A percentile compares a stretch with the other conserved stretches of the same genome.
Evolutionary conservation across 2,329 filamentous ascomycete genomes (phyloP).

Genomic region (Huntiella moniliformis): DNA sequence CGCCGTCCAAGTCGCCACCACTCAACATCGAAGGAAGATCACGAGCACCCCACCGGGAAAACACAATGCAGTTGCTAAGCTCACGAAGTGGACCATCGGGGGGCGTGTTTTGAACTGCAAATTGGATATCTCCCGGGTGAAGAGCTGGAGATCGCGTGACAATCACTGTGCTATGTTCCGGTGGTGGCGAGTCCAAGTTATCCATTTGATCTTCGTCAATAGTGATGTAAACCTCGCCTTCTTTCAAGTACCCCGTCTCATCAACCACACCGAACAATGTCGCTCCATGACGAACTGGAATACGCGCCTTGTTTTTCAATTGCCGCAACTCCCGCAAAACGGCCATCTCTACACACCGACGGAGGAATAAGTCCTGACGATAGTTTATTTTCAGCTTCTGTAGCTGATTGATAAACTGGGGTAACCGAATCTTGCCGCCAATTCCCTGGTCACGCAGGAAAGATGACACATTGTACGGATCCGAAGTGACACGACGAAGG

Average conservation of each 20-base stretch:
- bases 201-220: conserved; percentile 21
- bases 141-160: conserved; percentile 66
- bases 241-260: conserved; percentile 48
- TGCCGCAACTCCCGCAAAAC: conserved; percentile 52
- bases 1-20: conserved; percentile 70
- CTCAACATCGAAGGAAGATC: conserved; percentile 64
- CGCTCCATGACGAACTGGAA: conserved; percentile 49
- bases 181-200: conserved; percentile 1
- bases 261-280: conserved; percentile 74
- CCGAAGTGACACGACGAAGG: conserved; percentile 39
- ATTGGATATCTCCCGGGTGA: conserved; percentile 64
- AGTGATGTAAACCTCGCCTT: conserved; percentile 50
- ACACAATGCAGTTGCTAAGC: conserved; percentile 58
- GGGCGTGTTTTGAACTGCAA: conserved; percentile 43
- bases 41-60: conserved; percentile 49
- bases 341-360: conserved; percentile 49
- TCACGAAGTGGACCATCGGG: conserved; percentile 33
- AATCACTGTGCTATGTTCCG: conserved; percentile 26
- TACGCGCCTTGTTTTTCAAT: conserved; percentile 62
- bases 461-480: conserved; percentile 39
- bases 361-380: conserved; percentile 48
- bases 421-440: conserved; percentile 40
- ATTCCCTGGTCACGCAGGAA: conserved; percentile 47
- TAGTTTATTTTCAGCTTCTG: conserved; percentile 43
- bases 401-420: conserved; percentile 42